A percentile compares a stretch with the other conserved stretches of the same genome.
Evolutionary conservation across 23 red algal species (phyloP).

Genomic region (Agarophyton chilense): DNA sequence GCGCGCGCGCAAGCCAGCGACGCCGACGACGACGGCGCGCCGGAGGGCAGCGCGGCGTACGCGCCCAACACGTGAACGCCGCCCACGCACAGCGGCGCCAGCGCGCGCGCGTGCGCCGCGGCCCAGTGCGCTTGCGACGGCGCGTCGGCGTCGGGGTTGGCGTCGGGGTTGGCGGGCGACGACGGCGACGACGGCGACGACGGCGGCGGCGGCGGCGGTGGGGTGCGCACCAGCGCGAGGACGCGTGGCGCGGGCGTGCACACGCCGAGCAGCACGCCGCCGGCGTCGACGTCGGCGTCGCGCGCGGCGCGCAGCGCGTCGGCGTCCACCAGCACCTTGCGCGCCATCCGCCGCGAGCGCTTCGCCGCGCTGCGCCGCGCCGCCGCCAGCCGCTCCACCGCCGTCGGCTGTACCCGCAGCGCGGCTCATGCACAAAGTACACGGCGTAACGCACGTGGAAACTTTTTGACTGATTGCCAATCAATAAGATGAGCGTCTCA

Average conservation of each 20-base stretch:
- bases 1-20: neutral
- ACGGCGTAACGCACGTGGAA: no score
- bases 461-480: no score
- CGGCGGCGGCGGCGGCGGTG: no score
- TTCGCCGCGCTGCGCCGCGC: neutral
- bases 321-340: slow-evolving; percentile 45
- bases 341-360: neutral
- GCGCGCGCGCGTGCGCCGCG: slow-evolving; percentile 3
- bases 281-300: neutral
- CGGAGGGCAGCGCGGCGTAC: slow-evolving; percentile 1
- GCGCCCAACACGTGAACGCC: slow-evolving; percentile 24
- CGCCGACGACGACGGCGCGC: neutral
- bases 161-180: no score
- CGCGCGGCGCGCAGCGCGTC: neutral
- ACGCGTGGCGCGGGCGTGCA: slow-evolving; percentile 11
- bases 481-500: no score
- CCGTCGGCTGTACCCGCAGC: no score
- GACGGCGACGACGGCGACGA: no score
- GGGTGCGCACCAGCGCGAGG: neutral
- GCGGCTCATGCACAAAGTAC: no score
- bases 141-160: no score
- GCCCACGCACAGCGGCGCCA: slow-evolving; percentile 33
- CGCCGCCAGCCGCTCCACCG: no score
- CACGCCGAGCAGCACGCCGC: neutral
- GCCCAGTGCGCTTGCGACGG: no score